phyloP scores from a whole-genome alignment of 2,329 filamentous ascomycete genomes.

The Reticulascus tulasneorum region DNA sequence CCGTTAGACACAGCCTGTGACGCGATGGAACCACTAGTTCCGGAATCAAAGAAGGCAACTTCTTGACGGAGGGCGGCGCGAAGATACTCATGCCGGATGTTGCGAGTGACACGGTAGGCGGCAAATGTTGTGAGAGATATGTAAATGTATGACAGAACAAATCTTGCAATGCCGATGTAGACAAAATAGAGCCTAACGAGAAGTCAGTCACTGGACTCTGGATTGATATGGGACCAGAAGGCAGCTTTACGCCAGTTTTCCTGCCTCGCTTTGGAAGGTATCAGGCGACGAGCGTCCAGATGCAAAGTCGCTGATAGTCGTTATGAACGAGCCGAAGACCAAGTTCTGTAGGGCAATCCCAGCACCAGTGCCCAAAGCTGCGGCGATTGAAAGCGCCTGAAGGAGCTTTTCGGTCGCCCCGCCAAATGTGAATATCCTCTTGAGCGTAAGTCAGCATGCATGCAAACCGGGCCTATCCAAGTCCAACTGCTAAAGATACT shows the following conservation, averaged over 20 bases:
- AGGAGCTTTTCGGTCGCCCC: slow-evolving; percentile 22
- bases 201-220: background rate
- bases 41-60: slow-evolving; percentile 44
- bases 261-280: slow-evolving; percentile 25
- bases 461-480: too few relatives aligned
- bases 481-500: background rate
- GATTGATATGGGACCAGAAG: background rate
- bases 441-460: background rate
- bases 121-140: slow-evolving; percentile 42
- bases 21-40: slow-evolving; percentile 35
- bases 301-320: slow-evolving; percentile 28
- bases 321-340: slow-evolving; percentile 34
- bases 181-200: slow-evolving; percentile 48
- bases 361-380: slow-evolving; percentile 31
- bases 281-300: slow-evolving; percentile 18
- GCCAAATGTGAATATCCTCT: slow-evolving; percentile 28
- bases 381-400: slow-evolving; percentile 23
- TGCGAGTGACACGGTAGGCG: slow-evolving; percentile 47
- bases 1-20: slow-evolving; percentile 40
- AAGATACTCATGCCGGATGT: slow-evolving; percentile 44
- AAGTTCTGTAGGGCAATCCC: slow-evolving; percentile 33
- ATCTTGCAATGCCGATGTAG: slow-evolving; percentile 53
- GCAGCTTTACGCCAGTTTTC: slow-evolving; percentile 25
- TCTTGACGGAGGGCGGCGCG: slow-evolving; percentile 46
- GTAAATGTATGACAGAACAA: slow-evolving; percentile 45